Conservation (phyloP, 805 yeast species). For the Barnettozyma populi region DNA sequence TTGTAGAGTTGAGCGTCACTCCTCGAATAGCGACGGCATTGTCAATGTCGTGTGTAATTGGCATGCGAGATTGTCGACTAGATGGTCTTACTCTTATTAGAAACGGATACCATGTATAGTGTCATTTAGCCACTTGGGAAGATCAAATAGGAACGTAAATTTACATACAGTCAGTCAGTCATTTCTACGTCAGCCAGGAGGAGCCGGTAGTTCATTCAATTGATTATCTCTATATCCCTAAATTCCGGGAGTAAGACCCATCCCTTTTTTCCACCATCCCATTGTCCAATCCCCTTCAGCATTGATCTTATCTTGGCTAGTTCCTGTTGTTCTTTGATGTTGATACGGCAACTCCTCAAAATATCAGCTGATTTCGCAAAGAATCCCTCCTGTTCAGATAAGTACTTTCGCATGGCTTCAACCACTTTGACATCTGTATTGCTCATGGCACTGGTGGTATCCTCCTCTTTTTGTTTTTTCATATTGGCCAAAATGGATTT, state of each 20-base stretch:
- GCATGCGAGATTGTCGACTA: too few species aligned
- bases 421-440: slow-evolving; percentile 24
- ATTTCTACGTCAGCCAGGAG: too few species aligned
- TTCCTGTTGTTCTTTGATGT: slow-evolving; percentile 44
- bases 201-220: too few species aligned
- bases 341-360: slow-evolving; percentile 31
- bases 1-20: too few species aligned
- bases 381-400: slow-evolving; percentile 31
- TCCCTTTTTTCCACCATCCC: slow-evolving; percentile 53
- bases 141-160: too few species aligned
- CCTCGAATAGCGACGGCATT: too few species aligned
- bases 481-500: slow-evolving; percentile 44
- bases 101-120: too few species aligned
- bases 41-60: too few species aligned
- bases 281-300: slow-evolving; percentile 59
- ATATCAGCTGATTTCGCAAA: slow-evolving; percentile 49
- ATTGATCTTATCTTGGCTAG: slow-evolving; percentile 61
- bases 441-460: slow-evolving; percentile 1
- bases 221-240: slow-evolving; percentile 15
- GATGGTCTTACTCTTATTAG: too few species aligned
- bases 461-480: slow-evolving; percentile 32
- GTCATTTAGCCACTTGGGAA: too few species aligned
- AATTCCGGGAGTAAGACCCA: slow-evolving; percentile 65
- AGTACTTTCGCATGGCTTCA: slow-evolving; percentile 34
- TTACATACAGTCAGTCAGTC: too few species aligned